Conservation (phyloP, 2,329 filamentous ascomycete species). For the Thielaviopsis populi region DNA sequence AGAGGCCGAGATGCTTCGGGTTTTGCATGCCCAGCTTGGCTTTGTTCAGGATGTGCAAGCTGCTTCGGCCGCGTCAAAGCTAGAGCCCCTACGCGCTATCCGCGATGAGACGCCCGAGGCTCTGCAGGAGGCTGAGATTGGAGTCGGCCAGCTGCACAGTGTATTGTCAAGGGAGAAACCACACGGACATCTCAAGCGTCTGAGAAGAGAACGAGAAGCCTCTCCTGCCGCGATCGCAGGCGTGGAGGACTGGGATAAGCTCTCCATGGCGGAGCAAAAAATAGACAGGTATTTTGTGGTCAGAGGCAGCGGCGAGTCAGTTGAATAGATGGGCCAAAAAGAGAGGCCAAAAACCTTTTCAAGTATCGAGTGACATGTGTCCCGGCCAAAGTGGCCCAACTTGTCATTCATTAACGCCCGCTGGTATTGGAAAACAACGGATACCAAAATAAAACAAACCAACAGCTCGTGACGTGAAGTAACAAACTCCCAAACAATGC, state of each 20-base stretch:
- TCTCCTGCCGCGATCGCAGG: conserved; percentile 16
- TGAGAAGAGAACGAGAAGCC: conserved; percentile 17
- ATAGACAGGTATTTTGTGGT: conserved; percentile 66
- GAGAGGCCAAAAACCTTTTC: not conserved
- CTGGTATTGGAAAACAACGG: conserved; percentile 1
- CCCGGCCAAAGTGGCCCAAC: not conserved
- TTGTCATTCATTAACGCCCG: not conserved
- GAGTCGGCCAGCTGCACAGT: conserved; percentile 39
- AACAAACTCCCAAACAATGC: conserved; percentile 1
- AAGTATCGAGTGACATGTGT: no score
- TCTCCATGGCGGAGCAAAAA: conserved; percentile 49
- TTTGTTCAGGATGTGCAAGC: conserved; percentile 80
- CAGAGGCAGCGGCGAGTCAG: conserved; percentile 37
- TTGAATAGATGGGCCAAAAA: conserved; percentile 16
- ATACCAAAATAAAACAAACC: not conserved
- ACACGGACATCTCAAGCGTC: conserved; percentile 39
- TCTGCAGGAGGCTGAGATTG: conserved; percentile 44
- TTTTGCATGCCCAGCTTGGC: conserved; percentile 66
- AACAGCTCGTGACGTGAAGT: not conserved
- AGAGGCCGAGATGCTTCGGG: conserved; percentile 55
- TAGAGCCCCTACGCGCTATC: conserved; percentile 63
- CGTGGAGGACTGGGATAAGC: conserved; percentile 52
- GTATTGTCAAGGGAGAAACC: conserved; percentile 45
- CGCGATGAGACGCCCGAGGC: conserved; percentile 61
- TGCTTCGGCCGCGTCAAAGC: conserved; percentile 41